Base-by-base conservation (phyloP, 768 basidiomycete species). In the Podaxis pistillaris region DNA sequence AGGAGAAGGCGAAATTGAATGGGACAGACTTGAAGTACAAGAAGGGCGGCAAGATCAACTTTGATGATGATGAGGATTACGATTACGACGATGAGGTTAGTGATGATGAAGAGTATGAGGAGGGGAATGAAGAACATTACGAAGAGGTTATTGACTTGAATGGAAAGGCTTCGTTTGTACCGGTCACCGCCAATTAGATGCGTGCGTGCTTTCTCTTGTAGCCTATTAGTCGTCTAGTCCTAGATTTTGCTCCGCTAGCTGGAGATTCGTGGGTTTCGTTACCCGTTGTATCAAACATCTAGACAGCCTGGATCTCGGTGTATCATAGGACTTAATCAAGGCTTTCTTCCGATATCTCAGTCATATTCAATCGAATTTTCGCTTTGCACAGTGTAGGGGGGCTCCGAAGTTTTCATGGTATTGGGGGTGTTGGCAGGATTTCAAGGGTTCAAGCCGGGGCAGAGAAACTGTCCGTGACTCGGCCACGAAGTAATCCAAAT, bases 1-100 rank as follows among this genome's bases (percentile, higher is more conserved):
- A 60, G 59, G 52, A 60, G 40, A 53, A 26, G 40, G 52, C 59
- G 11, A 56, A 38, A 38, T n/a, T 62, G 26, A 56, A 62, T 38
- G 37, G 41, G 11, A 56, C 33, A 5, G 19, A 50, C 24, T 33
- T 53, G 24, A 52, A 41, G 28, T 53, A 55, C 44, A 33, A 17
- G 33, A 60, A 26, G 36, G 47, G 57, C 40, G 30, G 47, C 30
- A 36, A 58, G 26, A 50, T 58, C 44, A 19, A 19, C 33, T 26
- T 46, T 30, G 58, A 28, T 15, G 24, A 19, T 37, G n/a, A n/a
- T 51, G 40, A 26, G 1, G 49, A 26, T 41, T 24, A 44, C 33
- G 56, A 19, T 46, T 36, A 58, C 22, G 57, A 50, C 13, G 44
- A 58, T 17, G 60, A 26, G 9, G 33, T n/a, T 17, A 24, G 38